phyloP scores from a whole-genome alignment of 2,329 filamentous ascomycete genomes.

The Pseudogymnoascus sp. region DNA sequence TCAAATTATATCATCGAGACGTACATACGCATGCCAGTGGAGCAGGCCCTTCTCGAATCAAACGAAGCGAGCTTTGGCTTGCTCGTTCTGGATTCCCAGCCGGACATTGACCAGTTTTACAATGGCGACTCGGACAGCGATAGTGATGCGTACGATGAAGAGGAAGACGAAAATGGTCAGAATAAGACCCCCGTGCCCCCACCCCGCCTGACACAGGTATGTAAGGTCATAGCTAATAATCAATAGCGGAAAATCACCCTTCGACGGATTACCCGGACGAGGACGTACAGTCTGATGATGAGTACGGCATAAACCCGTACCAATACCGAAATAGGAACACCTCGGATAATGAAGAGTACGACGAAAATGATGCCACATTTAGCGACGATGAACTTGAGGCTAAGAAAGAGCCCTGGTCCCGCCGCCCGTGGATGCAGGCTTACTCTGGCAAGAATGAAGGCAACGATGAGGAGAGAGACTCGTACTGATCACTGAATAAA shows the following conservation, averaged over 20 bases:
- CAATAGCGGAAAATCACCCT: conserved; percentile 66
- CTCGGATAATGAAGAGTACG: conserved; percentile 27
- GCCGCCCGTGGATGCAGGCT: conserved; percentile 14
- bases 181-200: background rate
- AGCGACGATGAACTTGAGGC: conserved; percentile 24
- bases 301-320: conserved; percentile 49
- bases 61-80: conserved; percentile 39
- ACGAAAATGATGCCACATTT: conserved; percentile 18
- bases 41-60: conserved; percentile 39
- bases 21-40: conserved; percentile 51
- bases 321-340: conserved; percentile 38
- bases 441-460: background rate
- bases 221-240: conserved; percentile 15
- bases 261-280: conserved; percentile 74
- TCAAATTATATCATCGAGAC: conserved; percentile 56
- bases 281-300: conserved; percentile 64
- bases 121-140: conserved; percentile 49
- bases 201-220: background rate
- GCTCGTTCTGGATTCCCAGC: conserved; percentile 27
- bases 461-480: conserved; percentile 6
- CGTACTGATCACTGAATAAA: background rate
- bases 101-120: conserved; percentile 48
- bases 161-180: conserved; percentile 58
- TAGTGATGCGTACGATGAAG: conserved; percentile 46
- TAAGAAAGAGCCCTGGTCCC: conserved; percentile 24